phyloP scores from a whole-genome alignment of 306 rosid genomes.

The Comarum palustre region DNA sequence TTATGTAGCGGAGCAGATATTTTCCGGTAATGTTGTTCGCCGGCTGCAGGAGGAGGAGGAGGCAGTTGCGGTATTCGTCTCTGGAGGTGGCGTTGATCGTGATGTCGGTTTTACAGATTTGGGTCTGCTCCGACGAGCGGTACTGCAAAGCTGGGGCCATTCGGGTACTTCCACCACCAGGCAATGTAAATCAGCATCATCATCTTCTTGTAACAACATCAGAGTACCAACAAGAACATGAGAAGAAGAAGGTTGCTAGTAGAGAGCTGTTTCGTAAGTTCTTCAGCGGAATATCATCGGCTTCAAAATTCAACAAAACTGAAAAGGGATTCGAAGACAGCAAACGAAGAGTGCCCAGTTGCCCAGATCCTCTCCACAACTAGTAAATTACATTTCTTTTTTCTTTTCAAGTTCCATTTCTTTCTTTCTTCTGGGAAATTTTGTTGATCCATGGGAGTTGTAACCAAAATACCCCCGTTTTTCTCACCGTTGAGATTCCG shows the following conservation, averaged over 20 bases:
- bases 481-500: conserved; percentile 43
- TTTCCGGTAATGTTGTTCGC: conserved; percentile 50
- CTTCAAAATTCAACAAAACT: conserved; percentile 31
- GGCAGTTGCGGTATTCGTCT: neutral
- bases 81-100: conserved; percentile 34
- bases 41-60: conserved; percentile 47
- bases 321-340: conserved; percentile 45
- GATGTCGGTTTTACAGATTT: conserved; percentile 38
- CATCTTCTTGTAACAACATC: neutral
- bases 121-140: conserved; percentile 37
- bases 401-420: neutral
- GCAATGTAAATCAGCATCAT: conserved; percentile 1
- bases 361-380: conserved; percentile 99
- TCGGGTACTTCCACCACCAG: conserved; percentile 38
- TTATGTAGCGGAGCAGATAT: conserved; percentile 35
- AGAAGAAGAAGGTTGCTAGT: conserved; percentile 19
- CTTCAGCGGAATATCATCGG: conserved; percentile 37
- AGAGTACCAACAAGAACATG: conserved; percentile 8
- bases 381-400: conserved; percentile 23
- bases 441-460: conserved; percentile 25
- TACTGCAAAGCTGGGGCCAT: conserved; percentile 53
- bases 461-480: conserved; percentile 81
- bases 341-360: conserved; percentile 84
- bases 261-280: conserved; percentile 50
- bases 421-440: neutral